Evolutionary conservation across 2,329 filamentous ascomycete species (phyloP), one percentile per base, ranked within the genome.

Genomic region (Fusarium denticulatum): DNA sequence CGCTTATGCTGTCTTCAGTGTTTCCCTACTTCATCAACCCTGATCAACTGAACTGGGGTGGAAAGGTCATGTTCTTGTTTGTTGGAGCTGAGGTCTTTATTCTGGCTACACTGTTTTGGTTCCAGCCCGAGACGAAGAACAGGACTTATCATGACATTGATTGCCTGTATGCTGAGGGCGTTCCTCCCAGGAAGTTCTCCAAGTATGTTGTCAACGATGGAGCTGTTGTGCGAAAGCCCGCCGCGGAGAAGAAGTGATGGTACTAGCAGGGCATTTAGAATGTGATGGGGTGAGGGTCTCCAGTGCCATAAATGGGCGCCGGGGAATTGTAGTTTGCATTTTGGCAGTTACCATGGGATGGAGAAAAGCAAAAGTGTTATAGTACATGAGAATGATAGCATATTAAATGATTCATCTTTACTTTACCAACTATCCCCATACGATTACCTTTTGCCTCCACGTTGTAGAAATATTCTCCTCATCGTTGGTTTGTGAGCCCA

Each of bases 81-180:
- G 81, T 81, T 10, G 80, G 69, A 1, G 80, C 80, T 2, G 81
- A 82, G 70, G 60, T 81, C 3, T 74, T 82, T 32, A 81, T 82
- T 26, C 75, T 82, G 11, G 69, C 60, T 3, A 66, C 53, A 1
- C 66, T 82, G 6, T 82, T 78, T 36, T 80, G 80, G 71, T 77
- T 82, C 64, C 81, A 82, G 67, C 81, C 81, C 8, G 81, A 82
- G 77, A 82, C 81, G 1, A 82, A 82, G 79, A 82, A 82, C 73
- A 76, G 81, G 28, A 82, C 79, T 3, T 80, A 82, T 20, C 72
- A 78, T 14, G 81, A 82, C 8, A 81, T 82, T 26, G 81, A 82
- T 26, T 71, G 68, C 28, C 37, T 80, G 46, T 80, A 80, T 53
- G 72, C 76, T 2, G 56, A 76, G 24, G 66, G 70, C 13, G 65